Conservation (phyloP, 176 grass and related monocot species). For the Aechmea fasciata region DNA sequence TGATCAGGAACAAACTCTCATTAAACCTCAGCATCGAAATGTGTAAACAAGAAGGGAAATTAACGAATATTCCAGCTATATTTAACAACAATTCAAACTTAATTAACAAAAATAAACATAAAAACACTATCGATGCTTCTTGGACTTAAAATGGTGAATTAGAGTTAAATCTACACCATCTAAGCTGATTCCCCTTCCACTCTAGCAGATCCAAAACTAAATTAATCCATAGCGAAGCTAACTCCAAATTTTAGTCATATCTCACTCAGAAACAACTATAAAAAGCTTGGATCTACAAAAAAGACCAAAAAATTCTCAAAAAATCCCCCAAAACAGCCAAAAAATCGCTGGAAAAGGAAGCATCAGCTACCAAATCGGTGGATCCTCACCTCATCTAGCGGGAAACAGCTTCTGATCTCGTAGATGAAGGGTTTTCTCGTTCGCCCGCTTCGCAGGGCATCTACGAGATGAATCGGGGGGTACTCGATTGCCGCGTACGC, state of each 20-base stretch:
- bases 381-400: conserved; percentile 5
- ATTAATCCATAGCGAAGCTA: not conserved
- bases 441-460: no score
- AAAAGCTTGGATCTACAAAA: not conserved
- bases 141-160: not conserved
- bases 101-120: not conserved
- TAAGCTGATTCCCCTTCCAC: not conserved
- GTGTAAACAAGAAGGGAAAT: not conserved
- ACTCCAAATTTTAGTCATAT: not conserved
- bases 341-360: not conserved
- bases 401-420: conserved; percentile 7
- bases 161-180: not conserved
- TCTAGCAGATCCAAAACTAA: not conserved
- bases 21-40: conserved; percentile 9
- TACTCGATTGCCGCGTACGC: not conserved
- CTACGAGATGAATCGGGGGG: not conserved
- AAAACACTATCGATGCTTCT: not conserved
- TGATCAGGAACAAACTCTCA: not conserved
- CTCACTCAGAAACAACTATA: not conserved
- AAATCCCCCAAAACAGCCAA: not conserved
- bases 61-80: not conserved
- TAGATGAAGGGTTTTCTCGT: not conserved
- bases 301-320: not conserved
- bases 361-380: not conserved
- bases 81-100: not conserved